Evolutionary conservation across 176 grass and related monocot species (phyloP).

Genomic region (Lolium perenne): DNA sequence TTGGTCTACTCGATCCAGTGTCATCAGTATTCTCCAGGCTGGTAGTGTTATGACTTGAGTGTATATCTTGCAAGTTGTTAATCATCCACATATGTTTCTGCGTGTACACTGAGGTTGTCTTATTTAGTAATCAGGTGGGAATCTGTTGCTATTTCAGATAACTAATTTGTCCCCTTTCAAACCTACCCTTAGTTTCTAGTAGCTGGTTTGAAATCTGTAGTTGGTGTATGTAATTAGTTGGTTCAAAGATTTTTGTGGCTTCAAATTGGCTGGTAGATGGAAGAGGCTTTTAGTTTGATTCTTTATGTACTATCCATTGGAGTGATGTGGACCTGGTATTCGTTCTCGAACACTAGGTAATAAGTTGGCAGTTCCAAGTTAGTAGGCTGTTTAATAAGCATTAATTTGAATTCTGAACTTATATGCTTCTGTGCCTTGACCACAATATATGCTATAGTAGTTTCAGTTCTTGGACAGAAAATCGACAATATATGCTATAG

Average conservation of each 20-base stretch:
- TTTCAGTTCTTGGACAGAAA: not conserved
- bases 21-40: not conserved
- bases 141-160: not conserved
- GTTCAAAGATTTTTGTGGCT: not conserved
- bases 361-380: not conserved
- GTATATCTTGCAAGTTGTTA: not conserved
- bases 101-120: not conserved
- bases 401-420: slow-evolving; percentile 21
- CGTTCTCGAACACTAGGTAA: not conserved
- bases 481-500: not conserved
- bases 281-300: not conserved
- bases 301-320: not conserved
- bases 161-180: not conserved
- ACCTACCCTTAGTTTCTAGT: not conserved
- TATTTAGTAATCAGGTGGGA: not conserved
- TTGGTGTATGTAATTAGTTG: not conserved
- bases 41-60: not conserved
- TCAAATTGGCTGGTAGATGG: not conserved
- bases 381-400: not conserved
- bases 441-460: not conserved
- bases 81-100: not conserved
- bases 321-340: not conserved
- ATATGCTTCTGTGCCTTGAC: not conserved
- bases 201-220: not conserved
- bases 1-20: not conserved